phyloP scores from a whole-genome alignment of 805 yeast species.

The Yarrowia yakushimensis region DNA sequence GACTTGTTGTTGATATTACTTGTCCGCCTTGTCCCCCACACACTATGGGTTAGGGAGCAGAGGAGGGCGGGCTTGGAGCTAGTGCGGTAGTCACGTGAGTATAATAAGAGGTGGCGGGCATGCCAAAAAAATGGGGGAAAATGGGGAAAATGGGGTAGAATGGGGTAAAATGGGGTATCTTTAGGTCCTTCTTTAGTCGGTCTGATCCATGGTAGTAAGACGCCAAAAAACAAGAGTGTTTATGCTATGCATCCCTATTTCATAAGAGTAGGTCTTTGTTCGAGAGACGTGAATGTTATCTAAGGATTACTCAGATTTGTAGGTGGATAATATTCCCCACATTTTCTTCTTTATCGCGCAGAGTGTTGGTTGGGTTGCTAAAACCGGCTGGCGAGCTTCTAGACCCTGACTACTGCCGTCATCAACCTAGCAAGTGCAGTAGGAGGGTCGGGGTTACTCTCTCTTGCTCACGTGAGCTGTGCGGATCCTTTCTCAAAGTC shows the following conservation, averaged over 20 bases:
- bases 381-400: conserved; percentile 11
- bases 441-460: not conserved
- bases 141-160: too few relatives aligned
- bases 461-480: not conserved
- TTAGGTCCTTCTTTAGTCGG: not conserved
- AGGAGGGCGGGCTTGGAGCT: not conserved
- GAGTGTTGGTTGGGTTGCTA: not conserved
- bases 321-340: conserved; percentile 9
- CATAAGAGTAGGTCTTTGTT: not conserved
- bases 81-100: not conserved
- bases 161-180: not conserved
- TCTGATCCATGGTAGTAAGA: not conserved
- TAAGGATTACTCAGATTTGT: not conserved
- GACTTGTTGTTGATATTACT: not conserved
- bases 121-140: too few relatives aligned
- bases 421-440: not conserved
- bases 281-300: not conserved
- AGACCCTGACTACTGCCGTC: conserved; percentile 17
- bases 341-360: not conserved
- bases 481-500: conserved; percentile 13
- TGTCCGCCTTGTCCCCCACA: not conserved
- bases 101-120: too few relatives aligned
- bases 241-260: conserved; percentile 1
- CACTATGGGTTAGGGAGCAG: not conserved
- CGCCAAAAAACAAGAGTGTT: not conserved